These are phyloP conservation scores for Helichrysum umbraculigerum DNA, from an alignment of 129 eudicot genomes.

Conservation along the genomic window DNA sequence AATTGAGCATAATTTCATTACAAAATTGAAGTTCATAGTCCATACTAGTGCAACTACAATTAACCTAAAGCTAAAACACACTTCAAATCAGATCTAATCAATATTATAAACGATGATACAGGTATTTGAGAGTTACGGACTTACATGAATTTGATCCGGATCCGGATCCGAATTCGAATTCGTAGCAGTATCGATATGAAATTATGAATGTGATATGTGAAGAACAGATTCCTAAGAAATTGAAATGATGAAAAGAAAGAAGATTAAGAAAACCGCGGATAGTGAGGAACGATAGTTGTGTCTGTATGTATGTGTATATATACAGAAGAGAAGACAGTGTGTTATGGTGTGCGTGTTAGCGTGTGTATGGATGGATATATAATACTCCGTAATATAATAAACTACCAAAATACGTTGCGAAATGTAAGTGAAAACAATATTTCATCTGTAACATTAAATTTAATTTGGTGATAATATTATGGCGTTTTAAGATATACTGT, in stretches of 20 bases:
- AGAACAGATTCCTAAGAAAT: too few species aligned
- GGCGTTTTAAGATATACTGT: too few species aligned
- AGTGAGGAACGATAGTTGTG: constrained; percentile 11
- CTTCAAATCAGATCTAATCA: constrained; percentile 29
- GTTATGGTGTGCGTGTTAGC: neutral
- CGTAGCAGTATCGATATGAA: constrained; percentile 11
- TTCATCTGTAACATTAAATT: neutral
- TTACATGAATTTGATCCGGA: constrained; percentile 31
- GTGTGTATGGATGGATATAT: neutral
- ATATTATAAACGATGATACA: constrained; percentile 6
- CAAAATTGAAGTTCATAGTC: constrained; percentile 7
- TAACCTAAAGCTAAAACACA: neutral
- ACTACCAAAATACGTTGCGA: neutral
- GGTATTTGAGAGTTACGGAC: constrained; percentile 18
- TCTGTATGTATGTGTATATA: constrained; percentile 3
- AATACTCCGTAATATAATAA: neutral
- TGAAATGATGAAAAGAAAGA: constrained; percentile 6
- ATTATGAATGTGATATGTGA: neutral
- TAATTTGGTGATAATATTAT: neutral
- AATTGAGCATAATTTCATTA: neutral
- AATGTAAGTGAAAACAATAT: neutral
- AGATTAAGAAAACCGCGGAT: constrained; percentile 11
- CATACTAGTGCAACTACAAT: neutral
- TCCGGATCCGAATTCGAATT: constrained; percentile 23
- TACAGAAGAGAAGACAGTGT: constrained; percentile 4